A percentile compares a stretch with the other conserved stretches of the same genome.
Conservation (phyloP, 805 yeast genomes). For the Saccharomycopsis malanga region DNA sequence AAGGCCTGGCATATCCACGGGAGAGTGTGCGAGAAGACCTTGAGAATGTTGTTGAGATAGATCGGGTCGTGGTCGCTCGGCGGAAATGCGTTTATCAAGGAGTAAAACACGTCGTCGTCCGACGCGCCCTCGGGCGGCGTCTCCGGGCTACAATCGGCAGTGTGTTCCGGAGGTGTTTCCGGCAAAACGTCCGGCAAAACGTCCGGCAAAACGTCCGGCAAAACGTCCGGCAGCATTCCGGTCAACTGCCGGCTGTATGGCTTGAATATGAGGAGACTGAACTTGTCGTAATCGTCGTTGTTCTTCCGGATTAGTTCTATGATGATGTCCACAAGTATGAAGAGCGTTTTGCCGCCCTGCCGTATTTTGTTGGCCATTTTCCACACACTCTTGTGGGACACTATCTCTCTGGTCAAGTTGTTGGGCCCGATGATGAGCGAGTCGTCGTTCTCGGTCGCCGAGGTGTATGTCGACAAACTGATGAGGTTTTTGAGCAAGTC, state of each 20-base stretch:
- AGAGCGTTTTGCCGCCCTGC: conserved; percentile 76
- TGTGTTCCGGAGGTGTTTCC: neutral
- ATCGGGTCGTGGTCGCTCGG: conserved; percentile 94
- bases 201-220: no score
- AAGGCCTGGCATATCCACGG: conserved; percentile 53
- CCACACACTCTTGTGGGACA: conserved; percentile 61
- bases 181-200: no score
- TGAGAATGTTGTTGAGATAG: conserved; percentile 78
- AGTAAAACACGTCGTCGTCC: conserved; percentile 24
- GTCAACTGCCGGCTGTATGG: conserved; percentile 2
- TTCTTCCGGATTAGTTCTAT: conserved; percentile 93
- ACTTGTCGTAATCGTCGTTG: conserved; percentile 89
- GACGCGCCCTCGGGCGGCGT: neutral
- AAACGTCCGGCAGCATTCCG: no score
- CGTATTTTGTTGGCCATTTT: conserved; percentile 73
- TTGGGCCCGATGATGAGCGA: conserved; percentile 94
- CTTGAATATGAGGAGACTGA: conserved; percentile 34
- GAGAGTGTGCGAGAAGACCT: conserved; percentile 66
- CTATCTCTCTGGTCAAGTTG: conserved; percentile 84
- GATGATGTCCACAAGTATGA: conserved; percentile 90
- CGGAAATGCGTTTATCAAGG: conserved; percentile 70
- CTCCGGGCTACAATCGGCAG: neutral
- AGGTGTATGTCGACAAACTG: conserved; percentile 63
- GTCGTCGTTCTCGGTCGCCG: conserved; percentile 81
- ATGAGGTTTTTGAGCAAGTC: conserved; percentile 92